Percentiles rank a stretch among this genome's conserved stretches.
Evolutionary conservation across 371 early-diverging fungal species (phyloP).

Genomic region (Zancudomyces culisetae): DNA sequence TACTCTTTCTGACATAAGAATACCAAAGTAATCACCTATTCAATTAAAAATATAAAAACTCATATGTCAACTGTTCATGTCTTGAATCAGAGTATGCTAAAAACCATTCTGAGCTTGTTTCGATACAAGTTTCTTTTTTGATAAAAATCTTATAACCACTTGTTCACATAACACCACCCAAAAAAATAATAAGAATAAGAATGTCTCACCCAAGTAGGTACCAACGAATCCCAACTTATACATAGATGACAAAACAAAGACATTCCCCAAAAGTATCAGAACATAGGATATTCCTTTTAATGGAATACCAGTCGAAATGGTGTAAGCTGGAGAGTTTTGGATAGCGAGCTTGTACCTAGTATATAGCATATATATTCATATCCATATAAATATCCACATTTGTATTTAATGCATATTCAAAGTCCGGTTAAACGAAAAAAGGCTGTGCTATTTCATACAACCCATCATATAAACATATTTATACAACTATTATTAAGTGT

Average conservation of each 20-base stretch:
- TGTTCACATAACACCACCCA: neutral
- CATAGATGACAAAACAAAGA: conserved; percentile 70
- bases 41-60: no score
- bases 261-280: conserved; percentile 42
- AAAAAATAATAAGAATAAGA: no score
- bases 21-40: conserved; percentile 74
- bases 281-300: conserved; percentile 29
- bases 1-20: conserved; percentile 68
- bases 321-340: neutral
- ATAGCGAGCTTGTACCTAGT: neutral
- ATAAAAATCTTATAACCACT: neutral
- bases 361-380: no score
- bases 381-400: no score
- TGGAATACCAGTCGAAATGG: conserved; percentile 19
- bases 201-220: conserved; percentile 52
- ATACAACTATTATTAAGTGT: neutral
- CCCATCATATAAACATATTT: no score
- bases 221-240: conserved; percentile 74
- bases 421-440: neutral
- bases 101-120: no score
- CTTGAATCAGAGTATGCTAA: no score
- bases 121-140: no score
- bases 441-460: no score
- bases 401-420: neutral
- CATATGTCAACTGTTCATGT: no score